Percentiles rank a stretch among this genome's conserved stretches.
Evolutionary conservation across 2,329 filamentous ascomycete genomes (phyloP).

Genomic region (Aciculosporium take): DNA sequence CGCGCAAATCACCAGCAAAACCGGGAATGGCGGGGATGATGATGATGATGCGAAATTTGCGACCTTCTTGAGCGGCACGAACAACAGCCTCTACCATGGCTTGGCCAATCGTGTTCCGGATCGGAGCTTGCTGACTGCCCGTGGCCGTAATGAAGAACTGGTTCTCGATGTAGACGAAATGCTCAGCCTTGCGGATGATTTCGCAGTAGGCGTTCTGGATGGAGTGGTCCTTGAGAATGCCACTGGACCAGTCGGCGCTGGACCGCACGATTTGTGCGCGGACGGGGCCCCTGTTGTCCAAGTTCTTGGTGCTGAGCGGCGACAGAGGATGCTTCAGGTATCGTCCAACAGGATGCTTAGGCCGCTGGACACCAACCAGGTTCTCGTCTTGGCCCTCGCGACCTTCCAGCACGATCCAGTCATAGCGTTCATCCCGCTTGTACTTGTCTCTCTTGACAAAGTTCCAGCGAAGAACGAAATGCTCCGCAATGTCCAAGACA

Average conservation of each 20-base stretch:
- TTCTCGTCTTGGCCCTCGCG: slow-evolving; percentile 69
- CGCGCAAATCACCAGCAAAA: slow-evolving; percentile 80
- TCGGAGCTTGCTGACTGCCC: slow-evolving; percentile 69
- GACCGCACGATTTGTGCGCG: slow-evolving; percentile 79
- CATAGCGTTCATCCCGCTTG: slow-evolving; percentile 70
- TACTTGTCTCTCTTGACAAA: slow-evolving; percentile 97
- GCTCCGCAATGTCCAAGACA: slow-evolving; percentile 88
- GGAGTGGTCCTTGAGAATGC: slow-evolving; percentile 69
- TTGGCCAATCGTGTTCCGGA: slow-evolving; percentile 75
- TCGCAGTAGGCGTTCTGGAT: slow-evolving; percentile 82
- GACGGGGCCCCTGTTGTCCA: slow-evolving; percentile 55
- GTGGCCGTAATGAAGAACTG: slow-evolving; percentile 98
- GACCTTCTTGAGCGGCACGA: slow-evolving; percentile 61
- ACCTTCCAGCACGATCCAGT: slow-evolving; percentile 72
- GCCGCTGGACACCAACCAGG: slow-evolving; percentile 74
- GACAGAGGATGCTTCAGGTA: slow-evolving; percentile 70
- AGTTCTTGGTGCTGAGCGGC: slow-evolving; percentile 51
- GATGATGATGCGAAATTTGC: slow-evolving; percentile 84
- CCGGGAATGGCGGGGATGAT: slow-evolving; percentile 85
- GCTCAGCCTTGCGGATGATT: slow-evolving; percentile 72
- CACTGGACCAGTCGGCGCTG: slow-evolving; percentile 86
- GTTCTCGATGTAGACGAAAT: slow-evolving; percentile 96
- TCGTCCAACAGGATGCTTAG: slow-evolving; percentile 75
- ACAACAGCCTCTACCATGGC: slow-evolving; percentile 88
- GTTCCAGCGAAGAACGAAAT: slow-evolving; percentile 92